phyloP scores from a whole-genome alignment of 2,329 filamentous ascomycete genomes.

The Xylariaceae sp. region DNA sequence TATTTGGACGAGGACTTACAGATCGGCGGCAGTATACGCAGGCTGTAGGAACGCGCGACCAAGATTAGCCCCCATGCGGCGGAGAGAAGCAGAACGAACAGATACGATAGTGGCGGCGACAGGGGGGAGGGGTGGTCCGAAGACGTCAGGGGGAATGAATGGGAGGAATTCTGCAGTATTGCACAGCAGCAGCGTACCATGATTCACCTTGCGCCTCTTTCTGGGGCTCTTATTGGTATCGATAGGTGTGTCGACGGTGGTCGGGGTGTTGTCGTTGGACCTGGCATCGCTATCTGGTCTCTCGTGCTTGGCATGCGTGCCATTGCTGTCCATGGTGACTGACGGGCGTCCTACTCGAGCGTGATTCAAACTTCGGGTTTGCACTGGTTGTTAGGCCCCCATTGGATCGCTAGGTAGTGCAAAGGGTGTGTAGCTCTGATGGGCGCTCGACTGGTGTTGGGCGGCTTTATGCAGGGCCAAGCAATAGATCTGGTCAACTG shows the following conservation, averaged over 20 bases:
- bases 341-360: conserved; percentile 27
- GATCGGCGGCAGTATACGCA: conserved; percentile 88
- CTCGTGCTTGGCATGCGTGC: conserved; percentile 38
- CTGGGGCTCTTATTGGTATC: conserved; percentile 57
- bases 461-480: conserved; percentile 41
- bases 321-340: conserved; percentile 33
- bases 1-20: conserved; percentile 56
- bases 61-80: conserved; percentile 36
- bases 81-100: conserved; percentile 21
- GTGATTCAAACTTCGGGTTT: conserved; percentile 32
- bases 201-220: conserved; percentile 85
- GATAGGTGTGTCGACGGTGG: conserved; percentile 30
- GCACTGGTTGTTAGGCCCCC: conserved; percentile 37
- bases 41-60: conserved; percentile 55
- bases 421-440: conserved; percentile 40
- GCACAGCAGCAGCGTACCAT: conserved; percentile 64
- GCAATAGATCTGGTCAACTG: conserved; percentile 29
- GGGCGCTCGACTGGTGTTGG: conserved; percentile 38
- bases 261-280: conserved; percentile 35
- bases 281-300: conserved; percentile 39
- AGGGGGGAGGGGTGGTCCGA: conserved; percentile 3
- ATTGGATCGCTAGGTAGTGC: conserved; percentile 45
- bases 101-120: conserved; percentile 26
- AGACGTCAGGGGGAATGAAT: conserved; percentile 19
- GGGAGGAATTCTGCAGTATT: conserved; percentile 27